These are phyloP conservation scores for Leishmania aethiopica DNA, from an alignment of 208 protist species.

Conservation along the genomic window DNA sequence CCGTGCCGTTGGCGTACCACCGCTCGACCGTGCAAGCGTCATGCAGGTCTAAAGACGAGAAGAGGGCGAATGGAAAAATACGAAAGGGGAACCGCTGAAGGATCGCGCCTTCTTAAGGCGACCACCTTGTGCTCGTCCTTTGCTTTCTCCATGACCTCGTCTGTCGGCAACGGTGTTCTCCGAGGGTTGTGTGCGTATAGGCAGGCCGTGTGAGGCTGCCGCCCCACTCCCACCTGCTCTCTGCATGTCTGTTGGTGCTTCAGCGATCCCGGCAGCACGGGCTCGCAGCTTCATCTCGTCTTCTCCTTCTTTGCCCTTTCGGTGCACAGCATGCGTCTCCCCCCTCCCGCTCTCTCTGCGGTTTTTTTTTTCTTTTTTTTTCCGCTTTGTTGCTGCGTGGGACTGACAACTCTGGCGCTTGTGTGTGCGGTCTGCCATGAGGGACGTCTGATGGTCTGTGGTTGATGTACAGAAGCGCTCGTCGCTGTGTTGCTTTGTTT, in stretches of 20 bases:
- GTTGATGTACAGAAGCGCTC: constrained; percentile 4
- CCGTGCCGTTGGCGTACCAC: constrained; percentile 48
- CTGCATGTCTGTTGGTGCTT: neutral
- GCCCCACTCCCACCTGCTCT: neutral
- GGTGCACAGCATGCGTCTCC: neutral
- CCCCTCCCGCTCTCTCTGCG: neutral
- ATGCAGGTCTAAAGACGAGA: constrained; percentile 10
- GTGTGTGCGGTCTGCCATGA: neutral
- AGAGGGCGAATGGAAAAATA: neutral
- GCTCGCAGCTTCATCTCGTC: neutral
- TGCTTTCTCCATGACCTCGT: neutral
- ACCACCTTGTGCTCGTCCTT: neutral
- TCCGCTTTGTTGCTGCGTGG: neutral
- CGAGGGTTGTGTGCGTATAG: neutral
- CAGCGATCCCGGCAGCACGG: neutral
- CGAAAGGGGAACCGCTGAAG: neutral
- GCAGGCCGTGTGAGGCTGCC: neutral
- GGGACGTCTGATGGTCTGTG: neutral
- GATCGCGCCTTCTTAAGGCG: too few relatives aligned
- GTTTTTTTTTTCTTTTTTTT: neutral
- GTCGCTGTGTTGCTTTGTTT: neutral
- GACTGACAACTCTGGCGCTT: neutral
- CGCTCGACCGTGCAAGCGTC: constrained; percentile 60
- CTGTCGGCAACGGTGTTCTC: neutral
- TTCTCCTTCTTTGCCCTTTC: neutral